These are phyloP conservation scores for Gamarada debralockiae DNA, from an alignment of 495 filamentous ascomycete genomes.

Conservation along the genomic window DNA sequence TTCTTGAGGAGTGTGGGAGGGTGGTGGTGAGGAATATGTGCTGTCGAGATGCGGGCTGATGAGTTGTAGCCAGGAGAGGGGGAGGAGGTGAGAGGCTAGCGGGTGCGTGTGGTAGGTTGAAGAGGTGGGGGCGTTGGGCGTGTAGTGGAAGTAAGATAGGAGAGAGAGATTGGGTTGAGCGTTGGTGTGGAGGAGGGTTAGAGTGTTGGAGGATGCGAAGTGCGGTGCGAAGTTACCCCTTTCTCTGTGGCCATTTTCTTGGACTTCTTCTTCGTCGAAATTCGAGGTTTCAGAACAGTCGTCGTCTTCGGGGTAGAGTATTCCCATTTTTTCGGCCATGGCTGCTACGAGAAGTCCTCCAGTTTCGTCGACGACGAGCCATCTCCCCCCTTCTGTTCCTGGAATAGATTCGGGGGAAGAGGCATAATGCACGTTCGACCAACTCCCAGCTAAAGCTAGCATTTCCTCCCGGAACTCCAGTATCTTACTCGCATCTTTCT, in stretches of 20 bases:
- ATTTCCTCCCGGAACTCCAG: constrained; percentile 88
- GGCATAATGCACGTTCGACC: constrained; percentile 48
- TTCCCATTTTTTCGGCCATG: constrained; percentile 87
- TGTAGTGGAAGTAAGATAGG: constrained; percentile 81
- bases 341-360: constrained; percentile 82
- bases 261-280: constrained; percentile 2
- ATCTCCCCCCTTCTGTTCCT: constrained; percentile 53
- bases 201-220: constrained; percentile 56
- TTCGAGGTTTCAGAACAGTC: too few relatives aligned
- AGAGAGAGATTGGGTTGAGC: constrained; percentile 84
- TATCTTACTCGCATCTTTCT: constrained; percentile 73
- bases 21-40: constrained; percentile 59
- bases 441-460: constrained; percentile 59
- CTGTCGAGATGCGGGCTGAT: constrained; percentile 68
- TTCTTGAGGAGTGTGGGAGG: constrained; percentile 44
- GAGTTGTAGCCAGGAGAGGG: constrained; percentile 86
- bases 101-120: constrained; percentile 51
- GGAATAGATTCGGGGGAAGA: constrained; percentile 28
- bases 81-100: constrained; percentile 73
- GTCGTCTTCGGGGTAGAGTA: constrained; percentile 45
- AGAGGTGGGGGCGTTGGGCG: constrained; percentile 44
- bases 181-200: constrained; percentile 85
- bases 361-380: constrained; percentile 88
- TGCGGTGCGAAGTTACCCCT: background rate
- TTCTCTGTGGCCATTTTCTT: background rate